Percentiles rank a stretch among this genome's conserved stretches.
These are phyloP conservation scores for Fagus sylvatica DNA, from an alignment of 306 rosid species.

Conservation along the genomic window DNA sequence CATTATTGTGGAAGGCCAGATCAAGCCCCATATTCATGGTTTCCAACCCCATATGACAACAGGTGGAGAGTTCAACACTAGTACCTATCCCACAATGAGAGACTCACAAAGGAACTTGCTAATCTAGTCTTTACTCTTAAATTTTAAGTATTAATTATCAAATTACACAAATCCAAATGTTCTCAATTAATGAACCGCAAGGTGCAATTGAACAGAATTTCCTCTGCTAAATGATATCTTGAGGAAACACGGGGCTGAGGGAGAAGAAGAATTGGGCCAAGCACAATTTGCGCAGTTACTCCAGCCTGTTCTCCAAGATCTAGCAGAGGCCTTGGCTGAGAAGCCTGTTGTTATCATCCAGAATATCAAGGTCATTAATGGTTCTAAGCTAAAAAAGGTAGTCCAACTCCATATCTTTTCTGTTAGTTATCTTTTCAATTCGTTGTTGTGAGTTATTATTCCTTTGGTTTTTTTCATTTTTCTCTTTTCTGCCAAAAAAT, in stretches of 20 bases:
- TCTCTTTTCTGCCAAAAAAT: neutral
- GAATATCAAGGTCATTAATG: slow-evolving; percentile 62
- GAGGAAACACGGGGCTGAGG: slow-evolving; percentile 65
- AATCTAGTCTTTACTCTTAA: neutral
- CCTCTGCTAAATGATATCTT: slow-evolving; percentile 68
- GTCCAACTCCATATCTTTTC: neutral
- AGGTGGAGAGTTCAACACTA: neutral
- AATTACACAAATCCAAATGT: neutral
- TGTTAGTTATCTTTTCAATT: neutral
- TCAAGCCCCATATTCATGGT: neutral
- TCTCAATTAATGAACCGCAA: slow-evolving; percentile 18
- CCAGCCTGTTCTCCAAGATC: slow-evolving; percentile 82
- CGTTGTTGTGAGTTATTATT: neutral
- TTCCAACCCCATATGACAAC: neutral
- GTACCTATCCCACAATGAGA: neutral
- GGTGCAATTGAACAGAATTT: slow-evolving; percentile 61
- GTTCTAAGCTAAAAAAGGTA: slow-evolving; percentile 82
- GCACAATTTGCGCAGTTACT: slow-evolving; percentile 93
- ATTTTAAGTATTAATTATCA: neutral
- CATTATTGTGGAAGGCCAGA: neutral
- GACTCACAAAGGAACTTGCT: slow-evolving; percentile 14
- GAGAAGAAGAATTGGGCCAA: slow-evolving; percentile 82
- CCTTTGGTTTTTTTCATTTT: neutral
- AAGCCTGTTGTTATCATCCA: slow-evolving; percentile 52
- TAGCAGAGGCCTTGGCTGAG: slow-evolving; percentile 67